Conservation (phyloP, 1,284 basidiomycete genomes). For the Athelia sp. region DNA sequence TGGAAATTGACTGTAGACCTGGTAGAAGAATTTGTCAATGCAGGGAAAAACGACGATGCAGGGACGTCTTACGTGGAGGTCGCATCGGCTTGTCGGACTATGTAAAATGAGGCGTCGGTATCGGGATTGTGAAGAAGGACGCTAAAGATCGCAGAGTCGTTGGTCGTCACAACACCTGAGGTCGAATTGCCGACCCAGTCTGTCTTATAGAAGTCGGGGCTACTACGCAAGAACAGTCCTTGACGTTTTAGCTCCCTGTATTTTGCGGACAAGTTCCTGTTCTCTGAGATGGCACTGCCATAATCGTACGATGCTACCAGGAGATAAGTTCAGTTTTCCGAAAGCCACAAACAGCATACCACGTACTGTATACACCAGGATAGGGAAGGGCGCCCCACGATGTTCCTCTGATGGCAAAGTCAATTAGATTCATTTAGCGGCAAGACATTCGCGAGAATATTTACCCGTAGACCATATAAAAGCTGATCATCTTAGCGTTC, state of each 20-base stretch:
- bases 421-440: too few species aligned
- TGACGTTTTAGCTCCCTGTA: slow-evolving; percentile 73
- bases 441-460: slow-evolving; percentile 10
- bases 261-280: slow-evolving; percentile 60
- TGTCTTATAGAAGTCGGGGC: slow-evolving; percentile 73
- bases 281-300: slow-evolving; percentile 62
- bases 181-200: slow-evolving; percentile 63
- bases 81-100: slow-evolving; percentile 62
- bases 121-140: slow-evolving; percentile 66
- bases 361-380: slow-evolving; percentile 52
- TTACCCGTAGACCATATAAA: slow-evolving; percentile 77
- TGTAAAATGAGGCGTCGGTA: slow-evolving; percentile 59
- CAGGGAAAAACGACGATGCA: too few species aligned
- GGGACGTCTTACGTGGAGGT: slow-evolving; percentile 51
- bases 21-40: background rate
- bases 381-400: slow-evolving; percentile 76
- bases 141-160: slow-evolving; percentile 48
- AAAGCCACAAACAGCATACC: too few species aligned
- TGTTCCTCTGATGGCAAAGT: slow-evolving; percentile 63
- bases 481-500: slow-evolving; percentile 72
- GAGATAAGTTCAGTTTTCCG: too few species aligned
- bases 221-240: slow-evolving; percentile 68
- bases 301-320: slow-evolving; percentile 59
- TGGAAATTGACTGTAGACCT: slow-evolving; percentile 50
- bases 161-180: slow-evolving; percentile 42